These are phyloP conservation scores for Mortierella sp. DNA, from an alignment of 371 early-diverging fungal genomes.

Conservation along the genomic window DNA sequence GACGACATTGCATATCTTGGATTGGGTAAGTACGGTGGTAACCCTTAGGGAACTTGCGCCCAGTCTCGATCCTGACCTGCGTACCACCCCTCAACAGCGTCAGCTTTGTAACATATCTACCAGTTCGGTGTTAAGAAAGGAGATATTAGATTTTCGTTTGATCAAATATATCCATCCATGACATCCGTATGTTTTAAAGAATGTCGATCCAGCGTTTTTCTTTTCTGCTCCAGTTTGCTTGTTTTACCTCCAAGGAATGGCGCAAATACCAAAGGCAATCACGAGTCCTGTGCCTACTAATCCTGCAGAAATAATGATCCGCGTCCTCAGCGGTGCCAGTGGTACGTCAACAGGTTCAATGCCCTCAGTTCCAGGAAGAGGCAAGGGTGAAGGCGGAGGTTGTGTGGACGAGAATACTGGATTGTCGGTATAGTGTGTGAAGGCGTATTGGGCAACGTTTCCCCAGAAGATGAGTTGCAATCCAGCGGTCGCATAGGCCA, in stretches of 20 bases:
- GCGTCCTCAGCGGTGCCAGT: constrained; percentile 39
- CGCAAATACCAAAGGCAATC: constrained; percentile 54
- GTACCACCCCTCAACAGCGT: constrained; percentile 48
- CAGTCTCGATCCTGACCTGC: constrained; percentile 45
- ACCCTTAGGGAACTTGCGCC: constrained; percentile 49
- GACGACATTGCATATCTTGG: constrained; percentile 52
- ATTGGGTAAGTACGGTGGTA: constrained; percentile 49
- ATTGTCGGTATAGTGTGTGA: constrained; percentile 53
- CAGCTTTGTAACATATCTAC: constrained; percentile 50
- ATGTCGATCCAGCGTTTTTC: too few relatives aligned
- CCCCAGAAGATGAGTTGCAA: constrained; percentile 52
- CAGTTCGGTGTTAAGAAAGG: not conserved
- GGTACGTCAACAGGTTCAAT: constrained; percentile 41
- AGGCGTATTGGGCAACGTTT: constrained; percentile 51
- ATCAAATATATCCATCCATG: too few relatives aligned
- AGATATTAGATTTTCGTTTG: too few relatives aligned
- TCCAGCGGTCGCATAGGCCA: constrained; percentile 50
- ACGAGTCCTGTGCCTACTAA: constrained; percentile 51
- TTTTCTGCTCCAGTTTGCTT: too few relatives aligned
- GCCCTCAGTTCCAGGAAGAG: constrained; percentile 47
- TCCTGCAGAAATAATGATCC: constrained; percentile 50
- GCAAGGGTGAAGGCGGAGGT: constrained; percentile 44
- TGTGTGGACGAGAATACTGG: constrained; percentile 43
- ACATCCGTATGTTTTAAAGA: too few relatives aligned
- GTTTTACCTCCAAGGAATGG: constrained; percentile 54